phyloP scores from a whole-genome alignment of 148 eudicot genomes.

The Suaeda aralocaspica region DNA sequence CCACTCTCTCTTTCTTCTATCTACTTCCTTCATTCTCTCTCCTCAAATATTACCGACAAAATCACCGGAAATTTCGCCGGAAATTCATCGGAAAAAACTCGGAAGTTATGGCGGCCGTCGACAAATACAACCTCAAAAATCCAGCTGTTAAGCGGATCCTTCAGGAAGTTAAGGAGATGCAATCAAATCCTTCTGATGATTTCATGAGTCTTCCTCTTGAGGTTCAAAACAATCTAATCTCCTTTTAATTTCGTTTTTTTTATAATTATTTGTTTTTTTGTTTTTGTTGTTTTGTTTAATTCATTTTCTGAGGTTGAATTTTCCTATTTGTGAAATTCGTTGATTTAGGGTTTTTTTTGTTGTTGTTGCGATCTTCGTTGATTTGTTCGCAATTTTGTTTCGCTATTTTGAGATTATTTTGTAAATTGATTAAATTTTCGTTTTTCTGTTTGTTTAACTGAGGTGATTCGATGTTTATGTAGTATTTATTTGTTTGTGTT shows the following conservation, averaged over 20 bases:
- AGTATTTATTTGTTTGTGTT: too few relatives aligned
- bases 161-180: conserved; percentile 98
- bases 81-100: conserved; percentile 13
- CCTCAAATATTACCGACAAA: not conserved
- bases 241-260: not conserved
- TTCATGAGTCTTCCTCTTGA: conserved; percentile 95
- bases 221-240: conserved; percentile 31
- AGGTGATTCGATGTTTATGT: too few relatives aligned
- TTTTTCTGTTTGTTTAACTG: too few relatives aligned
- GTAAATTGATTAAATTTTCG: too few relatives aligned
- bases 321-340: too few relatives aligned
- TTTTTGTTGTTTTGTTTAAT: too few relatives aligned
- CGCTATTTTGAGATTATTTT: too few relatives aligned
- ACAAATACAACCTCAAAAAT: conserved; percentile 83
- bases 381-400: not conserved
- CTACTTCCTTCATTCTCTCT: not conserved
- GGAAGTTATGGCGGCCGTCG: conserved; percentile 46
- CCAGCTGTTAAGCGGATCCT: conserved; percentile 94
- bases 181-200: conserved; percentile 89
- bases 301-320: too few relatives aligned
- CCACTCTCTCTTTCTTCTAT: not conserved
- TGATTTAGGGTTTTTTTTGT: too few relatives aligned
- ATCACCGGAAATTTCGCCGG: conserved; percentile 7
- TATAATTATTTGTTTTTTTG: not conserved
- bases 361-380: not conserved